These are phyloP conservation scores for Lodderomyces elongisporus DNA, from an alignment of 1,139 yeast genomes.

Conservation along the genomic window DNA sequence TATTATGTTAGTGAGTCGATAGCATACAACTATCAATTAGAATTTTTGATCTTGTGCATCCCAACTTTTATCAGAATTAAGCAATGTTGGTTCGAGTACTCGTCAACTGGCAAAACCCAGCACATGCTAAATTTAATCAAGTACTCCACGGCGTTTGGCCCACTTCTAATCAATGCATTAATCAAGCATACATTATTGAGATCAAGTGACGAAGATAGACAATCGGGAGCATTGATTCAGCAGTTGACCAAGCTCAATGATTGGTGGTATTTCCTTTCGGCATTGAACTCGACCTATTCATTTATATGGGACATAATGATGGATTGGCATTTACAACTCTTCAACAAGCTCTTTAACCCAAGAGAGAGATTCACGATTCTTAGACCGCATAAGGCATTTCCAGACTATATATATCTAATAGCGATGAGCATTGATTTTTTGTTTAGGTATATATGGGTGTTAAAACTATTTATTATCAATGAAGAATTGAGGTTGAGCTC, in stretches of 20 bases:
- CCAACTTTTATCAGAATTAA: conserved; percentile 72
- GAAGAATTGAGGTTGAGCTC: conserved; percentile 17
- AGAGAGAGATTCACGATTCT: conserved; percentile 4
- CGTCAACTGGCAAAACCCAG: conserved; percentile 40
- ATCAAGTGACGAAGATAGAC: conserved; percentile 6
- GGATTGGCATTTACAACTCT: conserved; percentile 82
- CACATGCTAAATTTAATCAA: conserved; percentile 72
- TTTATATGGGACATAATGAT: conserved; percentile 82
- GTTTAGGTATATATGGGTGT: conserved; percentile 72
- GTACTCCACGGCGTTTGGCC: conserved; percentile 63
- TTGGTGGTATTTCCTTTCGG: conserved; percentile 51
- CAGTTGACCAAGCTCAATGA: conserved; percentile 13
- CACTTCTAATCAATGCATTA: conserved; percentile 47
- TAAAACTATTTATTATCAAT: conserved; percentile 39
- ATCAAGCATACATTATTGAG: conserved; percentile 22
- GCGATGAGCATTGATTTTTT: conserved; percentile 58
- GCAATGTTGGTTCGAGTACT: conserved; percentile 75
- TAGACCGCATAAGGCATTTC: conserved; percentile 9
- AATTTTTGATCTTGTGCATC: conserved; percentile 45
- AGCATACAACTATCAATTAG: conserved; percentile 33
- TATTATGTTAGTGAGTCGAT: conserved; percentile 21
- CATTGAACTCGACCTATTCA: conserved; percentile 69
- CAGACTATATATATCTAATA: conserved; percentile 34
- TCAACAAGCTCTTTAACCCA: conserved; percentile 19
- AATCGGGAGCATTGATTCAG: conserved; percentile 11